Percentiles rank a stretch among this genome's conserved stretches.
phyloP scores from a whole-genome alignment of 2,329 filamentous ascomycete species.

The Triangularia verruculosa region DNA sequence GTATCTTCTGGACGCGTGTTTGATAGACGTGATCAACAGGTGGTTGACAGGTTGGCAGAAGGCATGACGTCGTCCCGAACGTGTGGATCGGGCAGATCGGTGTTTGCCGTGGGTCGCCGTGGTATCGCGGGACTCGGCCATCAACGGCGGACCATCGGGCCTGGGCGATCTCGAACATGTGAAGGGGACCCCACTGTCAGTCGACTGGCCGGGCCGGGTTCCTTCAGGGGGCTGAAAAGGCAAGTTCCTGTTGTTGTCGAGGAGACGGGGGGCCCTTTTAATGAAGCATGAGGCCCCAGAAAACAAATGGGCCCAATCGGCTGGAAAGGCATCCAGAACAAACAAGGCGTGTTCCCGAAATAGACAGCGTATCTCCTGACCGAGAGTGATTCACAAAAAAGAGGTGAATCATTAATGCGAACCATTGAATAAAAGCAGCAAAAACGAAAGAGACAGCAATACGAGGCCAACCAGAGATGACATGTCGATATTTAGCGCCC shows the following conservation, averaged over 20 bases:
- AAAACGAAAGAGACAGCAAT: neutral
- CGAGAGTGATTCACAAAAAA: neutral
- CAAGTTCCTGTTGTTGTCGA: neutral
- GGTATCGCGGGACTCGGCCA: constrained; percentile 1
- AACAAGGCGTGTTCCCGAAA: constrained; percentile 1
- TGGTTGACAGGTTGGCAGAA: neutral
- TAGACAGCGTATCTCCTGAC: neutral
- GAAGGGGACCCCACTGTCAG: neutral
- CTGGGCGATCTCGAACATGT: constrained; percentile 3
- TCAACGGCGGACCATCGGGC: constrained; percentile 1
- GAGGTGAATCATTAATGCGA: neutral
- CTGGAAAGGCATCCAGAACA: neutral
- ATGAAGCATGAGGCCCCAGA: constrained; percentile 4
- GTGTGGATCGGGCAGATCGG: neutral
- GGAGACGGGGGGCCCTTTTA: constrained; percentile 7
- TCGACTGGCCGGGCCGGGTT: neutral
- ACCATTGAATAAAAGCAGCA: neutral
- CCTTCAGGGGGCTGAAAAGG: neutral
- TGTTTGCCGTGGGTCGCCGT: neutral
- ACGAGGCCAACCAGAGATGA: neutral
- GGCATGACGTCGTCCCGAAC: neutral
- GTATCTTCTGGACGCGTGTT: neutral
- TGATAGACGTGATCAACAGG: neutral
- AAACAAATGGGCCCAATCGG: constrained; percentile 6
- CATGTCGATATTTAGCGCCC: neutral